Evolutionary conservation across 2,329 filamentous ascomycete species (phyloP), one percentile per base, ranked within the genome.

Genomic region (Blumeria hordei): DNA sequence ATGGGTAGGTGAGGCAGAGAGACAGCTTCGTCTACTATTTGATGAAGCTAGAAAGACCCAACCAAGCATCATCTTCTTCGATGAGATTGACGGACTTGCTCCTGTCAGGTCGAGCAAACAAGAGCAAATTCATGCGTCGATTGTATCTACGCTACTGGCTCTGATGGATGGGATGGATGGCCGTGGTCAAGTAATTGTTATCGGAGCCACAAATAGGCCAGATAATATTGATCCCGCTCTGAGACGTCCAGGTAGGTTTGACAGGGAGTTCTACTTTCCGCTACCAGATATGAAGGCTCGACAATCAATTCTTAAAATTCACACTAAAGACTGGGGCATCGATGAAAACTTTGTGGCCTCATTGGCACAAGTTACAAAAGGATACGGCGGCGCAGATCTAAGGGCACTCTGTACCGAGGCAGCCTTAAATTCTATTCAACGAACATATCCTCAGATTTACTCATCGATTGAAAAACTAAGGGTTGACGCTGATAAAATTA

Each of bases 31-130:
- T 49, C 71, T 96, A 56, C 74, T 98, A 5, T 98, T 98, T 60
- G 92, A 96, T 63, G 92, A 98, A 68, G 92, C 92, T 14, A 78
- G 90, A 58, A 92, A 88, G 67, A 96, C 84, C 1, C 92, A 98
- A 64, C 92, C 92, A 0, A 96, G 90, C 67, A 98, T 98, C 68
- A 98, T 98, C 67, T 98, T 98, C 72, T 96, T 98, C 62, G 92
- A 98, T 66, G 92, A 98, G 67, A 98, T 98, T 61, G 92, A 98
- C 69, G 92, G 92, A 55, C 74, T 98, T 59, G 92, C 92, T 2
- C 93, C 92, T 54, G 92, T 96, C 36, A 78, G 92, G 62, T 96
- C 92, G 11, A 95, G 90, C 69, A 96, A 96, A 67, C 90, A 96
- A 69, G 92, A 98, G 66, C 92, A 98, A 69, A 96, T 96, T 57